Base-by-base conservation (phyloP, 1,139 yeast species). In the Debaryomycetaceae sp. region DNA sequence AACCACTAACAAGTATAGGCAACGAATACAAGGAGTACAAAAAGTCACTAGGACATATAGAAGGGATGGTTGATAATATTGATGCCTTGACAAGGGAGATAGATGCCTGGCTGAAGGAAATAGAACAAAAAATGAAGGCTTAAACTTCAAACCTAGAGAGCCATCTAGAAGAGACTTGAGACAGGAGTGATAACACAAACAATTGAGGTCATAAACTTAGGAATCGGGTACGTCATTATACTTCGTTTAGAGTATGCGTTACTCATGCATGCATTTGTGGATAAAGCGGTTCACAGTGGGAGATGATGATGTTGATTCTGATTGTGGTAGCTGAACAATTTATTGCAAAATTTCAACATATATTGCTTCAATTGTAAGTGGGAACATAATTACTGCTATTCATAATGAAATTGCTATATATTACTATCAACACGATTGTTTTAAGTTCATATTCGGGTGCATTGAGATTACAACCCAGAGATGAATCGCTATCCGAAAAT, bases 61-160 rank as follows among this genome's bases (percentile, higher is more conserved):
- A 79, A 39, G 37, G 51, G 1, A 70, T 73, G 37, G 72, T 79
- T 2, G 64, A 58, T 9, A 62, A 65, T 31, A 54, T 84, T 39
- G 79, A 75, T 37, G 52, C 51, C 0, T 51, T 83, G 4, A 70
- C 75, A 1, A 53, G 58, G 5, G 89, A 85, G 48, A 56, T 85
- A 38, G 86, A 81, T 43, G 68, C 65, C 40, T 83, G 85, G 81
- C 70, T 85, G 1, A 58, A 63, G 18, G 84, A 80, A 43, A 51
- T 80, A 35, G 78, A 73, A 18, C 19, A 18, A 2, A 41, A 39
- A 31, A 26, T 39, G 22, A 31, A 30, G 15, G 11, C 26, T 11
- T 15, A 4, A 16, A 13, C 8, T 5, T 13, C 17, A 9, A 13
- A 31, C 16, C 13, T 14, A 5, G 18, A 31, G 17, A 31, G 16